Percentiles rank a stretch among this genome's conserved stretches.
phyloP scores from a whole-genome alignment of 225 moss, liverwort and hornwort genomes.

The Asterella californica region DNA sequence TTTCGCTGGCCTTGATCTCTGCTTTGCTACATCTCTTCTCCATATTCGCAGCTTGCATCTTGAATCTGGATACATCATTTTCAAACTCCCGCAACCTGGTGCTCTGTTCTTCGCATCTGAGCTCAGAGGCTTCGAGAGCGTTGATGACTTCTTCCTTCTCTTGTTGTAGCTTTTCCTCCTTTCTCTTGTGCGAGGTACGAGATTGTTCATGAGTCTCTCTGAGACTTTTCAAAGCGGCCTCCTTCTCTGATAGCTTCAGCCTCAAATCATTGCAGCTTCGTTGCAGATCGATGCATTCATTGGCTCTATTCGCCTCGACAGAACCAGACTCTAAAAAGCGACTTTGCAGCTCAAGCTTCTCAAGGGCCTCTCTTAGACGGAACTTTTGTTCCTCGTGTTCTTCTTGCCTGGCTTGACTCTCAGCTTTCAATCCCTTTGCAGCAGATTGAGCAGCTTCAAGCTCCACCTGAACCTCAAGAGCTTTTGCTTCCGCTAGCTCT shows the following conservation, averaged over 20 bases:
- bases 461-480: slow-evolving; percentile 12
- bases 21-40: slow-evolving; percentile 44
- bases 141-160: slow-evolving; percentile 60
- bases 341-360: slow-evolving; percentile 4
- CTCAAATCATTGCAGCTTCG: slow-evolving; percentile 18
- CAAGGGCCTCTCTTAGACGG: slow-evolving; percentile 15
- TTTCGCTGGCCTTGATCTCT: slow-evolving; percentile 54
- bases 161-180: slow-evolving; percentile 38
- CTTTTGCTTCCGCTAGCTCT: slow-evolving; percentile 10
- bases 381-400: slow-evolving; percentile 16
- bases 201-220: slow-evolving; percentile 60
- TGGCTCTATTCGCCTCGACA: slow-evolving; percentile 12
- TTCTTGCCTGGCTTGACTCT: slow-evolving; percentile 12
- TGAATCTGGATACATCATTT: slow-evolving; percentile 42
- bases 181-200: slow-evolving; percentile 43
- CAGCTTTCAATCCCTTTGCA: slow-evolving; percentile 13
- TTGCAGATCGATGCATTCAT: slow-evolving; percentile 23
- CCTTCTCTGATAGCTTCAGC: slow-evolving; percentile 53
- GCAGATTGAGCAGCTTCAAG: slow-evolving; percentile 17
- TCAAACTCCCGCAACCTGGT: slow-evolving; percentile 48
- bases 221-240: slow-evolving; percentile 41
- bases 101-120: slow-evolving; percentile 48
- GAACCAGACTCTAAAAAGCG: slow-evolving; percentile 18
- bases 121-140: slow-evolving; percentile 52
- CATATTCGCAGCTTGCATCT: slow-evolving; percentile 37